A percentile compares a stretch with the other conserved stretches of the same genome.
phyloP scores from a whole-genome alignment of 805 yeast genomes.

The Sungouiella thailandica region DNA sequence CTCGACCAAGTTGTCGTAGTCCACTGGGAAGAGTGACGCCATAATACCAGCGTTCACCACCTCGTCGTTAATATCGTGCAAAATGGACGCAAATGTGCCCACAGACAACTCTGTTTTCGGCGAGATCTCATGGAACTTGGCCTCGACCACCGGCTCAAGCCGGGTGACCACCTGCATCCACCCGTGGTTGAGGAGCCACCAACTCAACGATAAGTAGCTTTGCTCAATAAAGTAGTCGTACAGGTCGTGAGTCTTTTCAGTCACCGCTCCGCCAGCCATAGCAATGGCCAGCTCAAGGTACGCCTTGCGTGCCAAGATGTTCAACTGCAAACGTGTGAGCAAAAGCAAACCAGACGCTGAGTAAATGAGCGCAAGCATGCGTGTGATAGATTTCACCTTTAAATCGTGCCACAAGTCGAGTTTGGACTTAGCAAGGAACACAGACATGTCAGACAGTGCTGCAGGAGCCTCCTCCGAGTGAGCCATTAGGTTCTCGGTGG shows the following conservation, averaged over 20 bases:
- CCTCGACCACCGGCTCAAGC: slow-evolving; percentile 53
- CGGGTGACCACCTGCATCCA: slow-evolving; percentile 55
- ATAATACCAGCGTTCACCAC: slow-evolving; percentile 16
- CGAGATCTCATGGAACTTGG: slow-evolving; percentile 56
- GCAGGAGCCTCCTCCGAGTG: slow-evolving; percentile 24
- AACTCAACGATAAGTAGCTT: slow-evolving; percentile 77
- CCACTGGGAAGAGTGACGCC: slow-evolving; percentile 32
- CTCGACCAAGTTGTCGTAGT: slow-evolving; percentile 35
- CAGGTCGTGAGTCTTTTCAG: slow-evolving; percentile 12
- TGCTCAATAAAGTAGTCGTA: slow-evolving; percentile 64
- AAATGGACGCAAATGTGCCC: slow-evolving; percentile 50
- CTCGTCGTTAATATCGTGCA: slow-evolving; percentile 20
- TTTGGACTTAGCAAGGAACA: slow-evolving; percentile 26
- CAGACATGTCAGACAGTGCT: slow-evolving; percentile 13
- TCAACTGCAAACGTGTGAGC: slow-evolving; percentile 79
- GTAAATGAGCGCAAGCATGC: slow-evolving; percentile 69
- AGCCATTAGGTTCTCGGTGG: slow-evolving; percentile 36
- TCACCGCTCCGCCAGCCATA: slow-evolving; percentile 49
- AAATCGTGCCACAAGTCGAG: slow-evolving; percentile 76
- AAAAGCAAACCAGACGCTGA: slow-evolving; percentile 65
- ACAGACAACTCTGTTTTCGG: slow-evolving; percentile 70
- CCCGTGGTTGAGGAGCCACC: slow-evolving; percentile 93
- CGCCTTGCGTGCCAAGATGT: slow-evolving; percentile 80
- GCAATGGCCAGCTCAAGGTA: slow-evolving; percentile 75
- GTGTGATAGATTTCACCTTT: slow-evolving; percentile 66